Base-by-base conservation (phyloP, 2,329 filamentous ascomycete species). In the Exophiala calicioides region DNA sequence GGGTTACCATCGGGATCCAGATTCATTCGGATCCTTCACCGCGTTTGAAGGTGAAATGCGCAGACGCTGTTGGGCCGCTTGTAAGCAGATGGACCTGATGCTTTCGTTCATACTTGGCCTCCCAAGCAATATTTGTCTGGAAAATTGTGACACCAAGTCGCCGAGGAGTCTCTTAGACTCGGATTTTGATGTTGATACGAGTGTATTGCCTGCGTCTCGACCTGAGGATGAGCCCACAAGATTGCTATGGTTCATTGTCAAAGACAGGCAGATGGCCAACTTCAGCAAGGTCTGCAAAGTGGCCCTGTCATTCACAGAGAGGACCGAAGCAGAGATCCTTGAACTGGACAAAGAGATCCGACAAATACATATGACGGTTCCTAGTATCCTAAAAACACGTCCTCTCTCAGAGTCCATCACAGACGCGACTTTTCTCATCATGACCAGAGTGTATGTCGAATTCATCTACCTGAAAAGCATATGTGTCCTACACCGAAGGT, bases 71-170 rank as follows among this genome's bases (percentile, higher is more conserved):
- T 74, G 71, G 70, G 57, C 60, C 10, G 54, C 64, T 8, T 52
- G 70, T 6, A 60, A 61, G 24, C 81, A 84, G 58, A 68, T 85
- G 35, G 82, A 86, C 57, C 64, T 78, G 2, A 65, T 85, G 9
- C 73, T 80, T 1, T 76, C 79, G 1, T 84, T 84, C 57, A 80
- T 85, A 56, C 72, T 84, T 50, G 83, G 83, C 1, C 65, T 86
- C 10, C 83, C 83, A 3, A 75, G 77, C 52, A 79, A 81, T 68
- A 71, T 84, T 31, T 71, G 78, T 48, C 71, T 75, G 29, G 78
- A 82, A 52, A 78, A 83, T 37, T 77, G 73, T 27, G 82, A 86
- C 58, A 81, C 79, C 0, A 61, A 67, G 5, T 60, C 75, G n/a
- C 81, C 81, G 6, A 68, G 72, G 10, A 84, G 86, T 60, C 60